Base-by-base conservation (phyloP, 345 rosid genomes). In the Odontarrhena argentea region DNA sequence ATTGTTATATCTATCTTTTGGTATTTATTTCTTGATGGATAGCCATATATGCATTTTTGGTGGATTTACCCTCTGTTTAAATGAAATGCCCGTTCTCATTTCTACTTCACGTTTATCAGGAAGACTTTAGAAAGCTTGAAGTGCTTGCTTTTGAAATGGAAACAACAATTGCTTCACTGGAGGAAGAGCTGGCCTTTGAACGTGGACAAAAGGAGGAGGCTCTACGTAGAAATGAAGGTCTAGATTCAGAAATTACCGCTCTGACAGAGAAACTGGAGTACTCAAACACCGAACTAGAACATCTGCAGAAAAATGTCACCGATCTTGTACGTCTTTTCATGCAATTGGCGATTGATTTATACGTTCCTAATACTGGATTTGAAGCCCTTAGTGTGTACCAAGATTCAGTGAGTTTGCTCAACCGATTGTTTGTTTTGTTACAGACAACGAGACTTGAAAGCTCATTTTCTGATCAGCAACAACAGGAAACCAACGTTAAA, bases 111-210 rank as follows among this genome's bases (percentile, higher is more conserved):
- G 9, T 69, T 67, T 76, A 49, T 70, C 72, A 93, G 98, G 98
- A 89, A 65, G 94, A 90, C 3, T 84, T 81, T 74, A 78, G 38
- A 67, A 76, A 81, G 73, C 77, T 93, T 72, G 98, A 90, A 82
- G 84, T 85, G 71, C 87, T 83, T 73, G 90, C 92, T 55, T 86
- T 88, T 86, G 97, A 93, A 75, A 87, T 87, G 98, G 97, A 93
- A 74, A 74, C 91, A 76, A 81, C 88, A 51, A 86, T 87, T 77
- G 94, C 85, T 78, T 84, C 97, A 67, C 67, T 90, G 74, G 96
- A 87, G 68, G 94, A 85, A 74, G 80, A 87, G 74, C 70, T 89
- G 63, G 84, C 78, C 38, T 63, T 77, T 59, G 89, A 84, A 50
- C 67, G 60, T 51, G 76, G 80, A 12, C 93, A 83, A 53, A 90